Evolutionary conservation across 768 basidiomycete genomes (phyloP).

Genomic region (Lentinus brumalis): DNA sequence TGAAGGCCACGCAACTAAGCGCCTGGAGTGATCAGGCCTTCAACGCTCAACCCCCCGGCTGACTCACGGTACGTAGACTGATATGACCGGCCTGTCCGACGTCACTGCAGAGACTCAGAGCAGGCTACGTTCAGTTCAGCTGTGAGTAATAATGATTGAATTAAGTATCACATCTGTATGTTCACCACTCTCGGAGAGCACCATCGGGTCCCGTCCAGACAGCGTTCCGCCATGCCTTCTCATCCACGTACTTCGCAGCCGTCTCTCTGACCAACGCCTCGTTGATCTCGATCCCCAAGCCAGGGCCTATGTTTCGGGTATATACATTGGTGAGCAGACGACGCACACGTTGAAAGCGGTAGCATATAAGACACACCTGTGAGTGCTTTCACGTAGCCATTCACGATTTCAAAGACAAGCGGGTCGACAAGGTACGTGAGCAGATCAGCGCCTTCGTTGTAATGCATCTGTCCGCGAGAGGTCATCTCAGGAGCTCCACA

Average conservation of each 20-base stretch:
- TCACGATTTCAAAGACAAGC: conserved; percentile 51
- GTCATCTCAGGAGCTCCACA: background rate
- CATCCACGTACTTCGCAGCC: conserved; percentile 38
- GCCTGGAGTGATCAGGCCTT: no score
- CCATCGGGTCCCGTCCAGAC: conserved; percentile 60
- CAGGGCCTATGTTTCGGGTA: conserved; percentile 42
- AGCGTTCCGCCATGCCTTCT: conserved; percentile 55
- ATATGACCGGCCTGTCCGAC: no score
- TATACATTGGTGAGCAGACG: background rate
- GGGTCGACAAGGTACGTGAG: conserved; percentile 59
- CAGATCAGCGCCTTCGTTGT: conserved; percentile 62
- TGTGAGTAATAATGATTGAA: no score
- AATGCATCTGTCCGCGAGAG: conserved; percentile 50
- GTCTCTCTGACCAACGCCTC: conserved; percentile 51
- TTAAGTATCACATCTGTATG: background rate
- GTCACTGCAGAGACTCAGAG: no score
- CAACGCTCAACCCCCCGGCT: no score
- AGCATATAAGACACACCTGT: conserved; percentile 32
- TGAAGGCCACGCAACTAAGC: no score
- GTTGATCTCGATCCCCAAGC: conserved; percentile 64
- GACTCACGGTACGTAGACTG: no score
- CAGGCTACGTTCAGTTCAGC: no score
- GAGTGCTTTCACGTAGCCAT: conserved; percentile 52
- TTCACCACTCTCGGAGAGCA: conserved; percentile 54
- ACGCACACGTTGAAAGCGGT: background rate